Percentiles rank a stretch among this genome's conserved stretches.
These are phyloP conservation scores for Colletotrichum limetticola DNA, from an alignment of 2,329 filamentous ascomycete species.

Conservation along the genomic window DNA sequence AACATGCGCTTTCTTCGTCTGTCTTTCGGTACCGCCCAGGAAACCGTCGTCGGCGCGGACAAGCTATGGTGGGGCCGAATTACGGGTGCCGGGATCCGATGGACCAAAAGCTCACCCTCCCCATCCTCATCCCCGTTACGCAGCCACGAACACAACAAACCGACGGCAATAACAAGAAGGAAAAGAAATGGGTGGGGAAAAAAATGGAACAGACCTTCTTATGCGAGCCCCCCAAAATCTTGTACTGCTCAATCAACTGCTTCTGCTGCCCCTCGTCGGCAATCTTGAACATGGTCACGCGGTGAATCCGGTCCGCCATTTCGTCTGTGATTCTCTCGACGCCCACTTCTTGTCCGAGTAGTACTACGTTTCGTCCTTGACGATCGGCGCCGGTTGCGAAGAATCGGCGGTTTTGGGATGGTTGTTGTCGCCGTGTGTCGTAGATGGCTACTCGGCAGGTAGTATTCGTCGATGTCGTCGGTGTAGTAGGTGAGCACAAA, in stretches of 20 bases:
- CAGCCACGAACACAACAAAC: no score
- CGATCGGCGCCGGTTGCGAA: background rate
- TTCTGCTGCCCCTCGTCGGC: constrained; percentile 55
- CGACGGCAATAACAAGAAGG: no score
- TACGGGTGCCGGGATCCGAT: background rate
- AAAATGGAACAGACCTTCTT: constrained; percentile 50
- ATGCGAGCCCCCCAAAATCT: constrained; percentile 51
- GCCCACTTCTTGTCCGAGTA: background rate
- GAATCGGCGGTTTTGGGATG: background rate
- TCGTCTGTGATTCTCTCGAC: constrained; percentile 27
- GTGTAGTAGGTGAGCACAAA: background rate
- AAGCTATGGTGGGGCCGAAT: background rate
- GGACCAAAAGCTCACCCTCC: background rate
- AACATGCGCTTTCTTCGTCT: background rate
- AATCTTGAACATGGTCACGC: constrained; percentile 66
- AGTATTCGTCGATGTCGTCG: background rate
- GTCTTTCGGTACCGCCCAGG: background rate
- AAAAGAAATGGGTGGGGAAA: background rate
- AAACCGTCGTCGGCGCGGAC: background rate
- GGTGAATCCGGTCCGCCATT: constrained; percentile 57
- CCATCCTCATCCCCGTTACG: background rate
- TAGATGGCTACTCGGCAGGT: background rate
- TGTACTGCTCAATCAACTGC: constrained; percentile 57
- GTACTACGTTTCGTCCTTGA: background rate
- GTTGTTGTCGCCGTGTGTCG: background rate